Conservation (phyloP, 352 stramenopile genomes). For the Phytopythium aichiense region DNA sequence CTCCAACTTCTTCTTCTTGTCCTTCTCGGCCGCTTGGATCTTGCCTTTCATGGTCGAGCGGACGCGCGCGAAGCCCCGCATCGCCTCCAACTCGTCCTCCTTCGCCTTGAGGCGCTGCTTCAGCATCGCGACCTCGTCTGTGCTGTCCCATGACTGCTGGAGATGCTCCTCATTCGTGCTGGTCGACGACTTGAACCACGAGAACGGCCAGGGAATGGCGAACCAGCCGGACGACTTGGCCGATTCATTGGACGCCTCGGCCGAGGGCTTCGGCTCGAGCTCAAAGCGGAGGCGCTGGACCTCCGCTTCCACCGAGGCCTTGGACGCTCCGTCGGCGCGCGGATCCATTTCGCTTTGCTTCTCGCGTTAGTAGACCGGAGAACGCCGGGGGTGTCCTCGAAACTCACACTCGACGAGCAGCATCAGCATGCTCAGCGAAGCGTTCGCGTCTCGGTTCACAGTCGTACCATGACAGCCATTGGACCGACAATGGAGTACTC, state of each 20-base stretch:
- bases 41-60: conserved; percentile 19
- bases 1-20: conserved; percentile 15
- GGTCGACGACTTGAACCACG: background rate
- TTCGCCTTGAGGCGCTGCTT: conserved; percentile 5
- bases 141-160: conserved; percentile 1
- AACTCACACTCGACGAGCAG: too few species aligned
- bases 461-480: too few species aligned
- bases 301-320: background rate
- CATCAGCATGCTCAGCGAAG: too few species aligned
- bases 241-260: background rate
- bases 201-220: background rate
- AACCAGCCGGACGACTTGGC: background rate
- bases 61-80: conserved; percentile 15
- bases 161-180: background rate
- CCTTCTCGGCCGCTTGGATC: conserved; percentile 11
- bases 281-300: background rate
- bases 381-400: background rate
- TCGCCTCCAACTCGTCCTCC: conserved; percentile 11
- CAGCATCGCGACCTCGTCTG: background rate
- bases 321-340: background rate
- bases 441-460: too few species aligned
- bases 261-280: background rate
- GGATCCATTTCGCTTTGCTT: background rate
- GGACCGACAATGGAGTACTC: too few species aligned
- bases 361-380: background rate